phyloP scores from a whole-genome alignment of 129 eudicot genomes.

The Cynara cardunculus region DNA sequence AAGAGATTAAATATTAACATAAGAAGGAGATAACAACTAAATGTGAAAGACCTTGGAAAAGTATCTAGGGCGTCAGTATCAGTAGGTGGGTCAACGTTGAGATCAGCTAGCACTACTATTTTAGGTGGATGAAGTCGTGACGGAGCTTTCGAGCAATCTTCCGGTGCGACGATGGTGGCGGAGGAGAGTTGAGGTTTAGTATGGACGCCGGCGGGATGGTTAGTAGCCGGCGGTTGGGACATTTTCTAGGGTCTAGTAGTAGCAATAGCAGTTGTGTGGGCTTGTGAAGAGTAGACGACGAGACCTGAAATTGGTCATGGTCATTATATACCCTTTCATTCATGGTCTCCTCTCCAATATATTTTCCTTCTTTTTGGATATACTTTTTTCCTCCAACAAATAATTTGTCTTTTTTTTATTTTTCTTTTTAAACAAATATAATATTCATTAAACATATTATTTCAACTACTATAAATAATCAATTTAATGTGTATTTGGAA shows the following conservation, averaged over 20 bases:
- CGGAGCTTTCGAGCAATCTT: slow-evolving; percentile 25
- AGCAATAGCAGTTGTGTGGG: slow-evolving; percentile 1
- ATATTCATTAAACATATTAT: too few species aligned
- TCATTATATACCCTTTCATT: slow-evolving; percentile 21
- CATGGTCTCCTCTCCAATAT: neutral
- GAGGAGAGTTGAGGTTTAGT: slow-evolving; percentile 22
- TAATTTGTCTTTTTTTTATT: too few species aligned
- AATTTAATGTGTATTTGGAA: too few species aligned
- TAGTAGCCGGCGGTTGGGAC: slow-evolving; percentile 36
- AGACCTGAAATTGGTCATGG: slow-evolving; percentile 7
- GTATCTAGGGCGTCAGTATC: slow-evolving; percentile 55
- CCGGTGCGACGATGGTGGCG: slow-evolving; percentile 17
- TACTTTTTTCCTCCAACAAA: too few species aligned
- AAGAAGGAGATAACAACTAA: neutral
- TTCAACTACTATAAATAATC: too few species aligned
- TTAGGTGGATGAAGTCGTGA: slow-evolving; percentile 36
- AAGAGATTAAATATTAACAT: neutral
- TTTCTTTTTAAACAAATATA: too few species aligned
- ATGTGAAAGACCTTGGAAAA: slow-evolving; percentile 36
- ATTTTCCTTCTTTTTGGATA: neutral
- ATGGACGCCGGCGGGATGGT: slow-evolving; percentile 25
- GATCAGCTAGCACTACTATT: slow-evolving; percentile 66
- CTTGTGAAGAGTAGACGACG: slow-evolving; percentile 9
- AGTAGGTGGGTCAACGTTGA: slow-evolving; percentile 90
- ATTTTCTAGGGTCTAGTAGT: slow-evolving; percentile 32